phyloP scores from a whole-genome alignment of 192 early-diverging fungal genomes.

The Geranomyces variabilis region DNA sequence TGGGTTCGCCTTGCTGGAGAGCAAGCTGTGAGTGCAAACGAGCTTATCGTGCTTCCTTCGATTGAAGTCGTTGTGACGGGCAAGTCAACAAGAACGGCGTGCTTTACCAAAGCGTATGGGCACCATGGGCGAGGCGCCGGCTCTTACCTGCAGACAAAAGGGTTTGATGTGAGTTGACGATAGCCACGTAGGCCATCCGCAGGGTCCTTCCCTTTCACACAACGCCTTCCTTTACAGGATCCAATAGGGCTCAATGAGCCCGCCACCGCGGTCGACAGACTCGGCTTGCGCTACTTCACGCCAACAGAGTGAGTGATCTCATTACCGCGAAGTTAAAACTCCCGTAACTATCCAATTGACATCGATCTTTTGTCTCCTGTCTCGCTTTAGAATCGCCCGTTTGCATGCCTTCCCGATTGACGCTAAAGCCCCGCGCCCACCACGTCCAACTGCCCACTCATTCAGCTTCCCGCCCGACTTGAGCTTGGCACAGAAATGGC shows the following conservation, averaged over 20 bases:
- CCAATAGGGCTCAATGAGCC: constrained; percentile 51
- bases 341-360: too few relatives aligned
- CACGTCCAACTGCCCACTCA: not conserved
- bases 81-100: constrained; percentile 26
- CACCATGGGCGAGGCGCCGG: constrained; percentile 78
- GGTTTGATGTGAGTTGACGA: constrained; percentile 61
- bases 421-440: not conserved
- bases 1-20: not conserved
- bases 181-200: not conserved
- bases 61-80: constrained; percentile 46
- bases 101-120: constrained; percentile 79
- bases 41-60: not conserved
- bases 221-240: not conserved
- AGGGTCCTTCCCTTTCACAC: not conserved
- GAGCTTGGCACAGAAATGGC: constrained; percentile 74
- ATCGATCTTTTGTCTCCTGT: not conserved
- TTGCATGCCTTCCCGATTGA: constrained; percentile 80
- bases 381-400: constrained; percentile 55
- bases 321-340: too few relatives aligned
- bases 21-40: not conserved
- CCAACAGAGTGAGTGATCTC: constrained; percentile 65
- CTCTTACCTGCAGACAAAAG: constrained; percentile 72
- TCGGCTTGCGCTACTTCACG: constrained; percentile 79
- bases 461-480: constrained; percentile 73
- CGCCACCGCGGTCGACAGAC: constrained; percentile 60